Percentiles rank a stretch among this genome's conserved stretches.
These are phyloP conservation scores for Aspergillus pseudonomiae DNA, from an alignment of 2,329 filamentous ascomycete species.

Conservation along the genomic window DNA sequence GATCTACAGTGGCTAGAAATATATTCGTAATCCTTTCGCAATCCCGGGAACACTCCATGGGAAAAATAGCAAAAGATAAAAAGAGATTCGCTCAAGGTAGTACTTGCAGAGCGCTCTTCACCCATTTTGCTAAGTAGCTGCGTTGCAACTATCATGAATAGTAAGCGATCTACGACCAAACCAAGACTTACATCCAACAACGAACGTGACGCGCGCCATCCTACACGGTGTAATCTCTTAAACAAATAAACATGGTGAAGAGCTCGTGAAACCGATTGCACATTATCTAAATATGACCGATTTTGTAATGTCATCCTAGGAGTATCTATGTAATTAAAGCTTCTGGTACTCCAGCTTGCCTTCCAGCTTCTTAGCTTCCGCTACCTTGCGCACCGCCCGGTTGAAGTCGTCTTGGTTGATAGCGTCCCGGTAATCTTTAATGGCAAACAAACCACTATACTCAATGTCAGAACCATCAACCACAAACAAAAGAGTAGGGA, in stretches of 20 bases:
- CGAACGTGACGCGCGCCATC: background rate
- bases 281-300: conserved; percentile 15
- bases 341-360: conserved; percentile 98
- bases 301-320: conserved; percentile 19
- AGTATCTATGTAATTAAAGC: conserved; percentile 59
- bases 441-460: conserved; percentile 84
- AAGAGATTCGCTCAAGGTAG: background rate
- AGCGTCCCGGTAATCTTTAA: conserved; percentile 95
- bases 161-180: too few relatives aligned
- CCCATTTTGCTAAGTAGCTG: too few relatives aligned
- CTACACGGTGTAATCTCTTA: background rate
- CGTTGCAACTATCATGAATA: too few relatives aligned
- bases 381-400: conserved; percentile 96
- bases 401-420: conserved; percentile 99
- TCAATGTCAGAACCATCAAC: conserved; percentile 20
- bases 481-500: conserved; percentile 1
- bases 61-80: background rate
- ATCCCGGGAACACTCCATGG: background rate
- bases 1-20: background rate
- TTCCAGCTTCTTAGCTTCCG: conserved; percentile 96
- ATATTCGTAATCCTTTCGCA: background rate
- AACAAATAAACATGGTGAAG: background rate
- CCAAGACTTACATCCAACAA: too few relatives aligned
- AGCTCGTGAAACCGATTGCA: background rate
- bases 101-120: too few relatives aligned